phyloP scores from a whole-genome alignment of 148 eudicot genomes.

The Vaccinium corymbosum region DNA sequence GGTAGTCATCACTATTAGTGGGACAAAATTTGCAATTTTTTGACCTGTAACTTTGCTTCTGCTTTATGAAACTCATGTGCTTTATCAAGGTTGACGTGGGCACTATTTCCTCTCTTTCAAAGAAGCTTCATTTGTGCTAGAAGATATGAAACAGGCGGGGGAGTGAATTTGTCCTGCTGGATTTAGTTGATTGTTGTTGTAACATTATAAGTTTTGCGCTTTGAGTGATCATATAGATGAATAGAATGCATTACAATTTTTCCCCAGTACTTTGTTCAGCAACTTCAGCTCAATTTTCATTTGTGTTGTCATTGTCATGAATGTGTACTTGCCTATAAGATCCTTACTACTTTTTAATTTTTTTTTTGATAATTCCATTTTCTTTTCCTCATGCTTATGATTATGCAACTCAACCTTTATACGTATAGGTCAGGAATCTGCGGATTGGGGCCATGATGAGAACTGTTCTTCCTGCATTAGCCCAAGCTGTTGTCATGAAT shows the following conservation, averaged over 20 bases:
- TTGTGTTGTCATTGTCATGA: background rate
- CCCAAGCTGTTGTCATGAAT: conserved; percentile 89
- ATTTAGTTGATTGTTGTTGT: background rate
- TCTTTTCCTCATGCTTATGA: background rate
- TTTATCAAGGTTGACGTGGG: background rate
- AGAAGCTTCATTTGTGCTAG: background rate
- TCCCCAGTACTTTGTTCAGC: background rate
- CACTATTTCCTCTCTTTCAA: background rate
- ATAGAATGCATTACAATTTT: background rate
- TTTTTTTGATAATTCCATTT: background rate
- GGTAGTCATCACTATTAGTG: background rate
- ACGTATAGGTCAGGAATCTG: conserved; percentile 73
- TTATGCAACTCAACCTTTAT: background rate
- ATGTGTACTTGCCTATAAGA: background rate
- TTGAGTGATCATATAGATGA: background rate
- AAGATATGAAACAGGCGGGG: background rate
- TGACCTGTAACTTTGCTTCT: background rate
- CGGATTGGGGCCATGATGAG: conserved; percentile 99
- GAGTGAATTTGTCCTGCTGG: background rate
- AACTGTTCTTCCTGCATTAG: conserved; percentile 92
- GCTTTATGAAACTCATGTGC: background rate
- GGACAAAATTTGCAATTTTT: background rate
- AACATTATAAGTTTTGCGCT: background rate
- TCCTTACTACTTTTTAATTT: background rate
- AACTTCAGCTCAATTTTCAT: background rate